phyloP scores from a whole-genome alignment of 2,329 filamentous ascomycete genomes.

The Alternaria hordeiaustralica region DNA sequence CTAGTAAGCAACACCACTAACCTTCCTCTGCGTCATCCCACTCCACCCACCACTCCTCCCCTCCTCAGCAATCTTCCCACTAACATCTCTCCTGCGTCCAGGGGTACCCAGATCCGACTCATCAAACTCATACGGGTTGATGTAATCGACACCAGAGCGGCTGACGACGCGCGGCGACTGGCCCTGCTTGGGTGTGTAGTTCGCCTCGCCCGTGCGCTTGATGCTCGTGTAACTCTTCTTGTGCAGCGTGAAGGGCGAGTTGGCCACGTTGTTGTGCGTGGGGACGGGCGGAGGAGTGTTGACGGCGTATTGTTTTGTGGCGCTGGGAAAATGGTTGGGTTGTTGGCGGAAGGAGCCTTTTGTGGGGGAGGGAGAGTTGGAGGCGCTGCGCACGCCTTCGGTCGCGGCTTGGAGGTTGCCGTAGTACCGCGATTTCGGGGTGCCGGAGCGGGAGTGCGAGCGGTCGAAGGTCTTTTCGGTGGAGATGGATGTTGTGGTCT shows the following conservation, averaged over 20 bases:
- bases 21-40: constrained; percentile 48
- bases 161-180: constrained; percentile 55
- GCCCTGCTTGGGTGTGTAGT: constrained; percentile 34
- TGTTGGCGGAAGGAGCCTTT: constrained; percentile 26
- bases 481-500: constrained; percentile 36
- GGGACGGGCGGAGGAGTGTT: constrained; percentile 26
- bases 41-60: constrained; percentile 58
- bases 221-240: constrained; percentile 44
- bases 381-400: constrained; percentile 42
- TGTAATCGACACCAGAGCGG: constrained; percentile 55
- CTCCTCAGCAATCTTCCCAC: constrained; percentile 76
- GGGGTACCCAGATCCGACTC: constrained; percentile 40
- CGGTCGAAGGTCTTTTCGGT: constrained; percentile 39
- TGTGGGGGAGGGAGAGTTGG: constrained; percentile 30
- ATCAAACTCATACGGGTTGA: constrained; percentile 45
- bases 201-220: constrained; percentile 40
- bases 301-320: constrained; percentile 40
- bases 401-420: constrained; percentile 55
- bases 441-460: constrained; percentile 35
- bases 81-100: constrained; percentile 61
- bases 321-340: constrained; percentile 32
- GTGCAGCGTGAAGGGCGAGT: constrained; percentile 39
- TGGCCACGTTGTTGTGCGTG: constrained; percentile 9
- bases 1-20: constrained; percentile 42
- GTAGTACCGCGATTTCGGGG: constrained; percentile 55